Base-by-base conservation (phyloP, 257 asterid species). In the Vinca minor region DNA sequence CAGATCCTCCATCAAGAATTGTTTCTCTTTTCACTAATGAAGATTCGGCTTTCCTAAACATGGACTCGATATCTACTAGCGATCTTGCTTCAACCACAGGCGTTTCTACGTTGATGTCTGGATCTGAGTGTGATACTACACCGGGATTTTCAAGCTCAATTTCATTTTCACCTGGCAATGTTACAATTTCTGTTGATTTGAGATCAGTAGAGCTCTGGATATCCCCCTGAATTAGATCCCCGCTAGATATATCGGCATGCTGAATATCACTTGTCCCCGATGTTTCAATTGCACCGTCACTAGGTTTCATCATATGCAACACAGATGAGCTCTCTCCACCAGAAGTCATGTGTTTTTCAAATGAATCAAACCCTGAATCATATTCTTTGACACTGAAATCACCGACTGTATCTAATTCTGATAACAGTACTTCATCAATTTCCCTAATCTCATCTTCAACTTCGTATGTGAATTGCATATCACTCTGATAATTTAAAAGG, bases 361-460 rank as follows among this genome's bases (percentile, higher is more conserved):
- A 71, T 59, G 59, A 81, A 65, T 59, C 66, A n/a, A 79, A 71
- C 69, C 75, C 65, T 18, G 82, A 70, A 67, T 61, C 75, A 62
- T 63, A 65, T 20, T 78, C 81, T 44, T 63, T 49, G 71, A 76
- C 53, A 71, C 83, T 75, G 58, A 86, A 84, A 81, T 88, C 98
- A 63, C 92, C 89, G 49, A 83, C 85, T 20, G 77, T 71, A 73
- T 91, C 98, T 67, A 91, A 71, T 73, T 88, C 96, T 34, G 82
- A 79, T 75, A 91, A 70, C 23, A 86, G 69, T 48, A 56, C 87
- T 67, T 87, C 95, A 63, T 88, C 92, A 45, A 88, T 84, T 80
- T 84, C 94, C 76, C 77, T 76, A 26, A 86, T 83, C 62, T 80
- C 87, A 50, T 83, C 86, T 11, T 66, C 78, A 56, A 83, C 87